Percentiles rank a stretch among this genome's conserved stretches.
Conservation (phyloP, 257 asterid species). For the Eucommia ulmoides region DNA sequence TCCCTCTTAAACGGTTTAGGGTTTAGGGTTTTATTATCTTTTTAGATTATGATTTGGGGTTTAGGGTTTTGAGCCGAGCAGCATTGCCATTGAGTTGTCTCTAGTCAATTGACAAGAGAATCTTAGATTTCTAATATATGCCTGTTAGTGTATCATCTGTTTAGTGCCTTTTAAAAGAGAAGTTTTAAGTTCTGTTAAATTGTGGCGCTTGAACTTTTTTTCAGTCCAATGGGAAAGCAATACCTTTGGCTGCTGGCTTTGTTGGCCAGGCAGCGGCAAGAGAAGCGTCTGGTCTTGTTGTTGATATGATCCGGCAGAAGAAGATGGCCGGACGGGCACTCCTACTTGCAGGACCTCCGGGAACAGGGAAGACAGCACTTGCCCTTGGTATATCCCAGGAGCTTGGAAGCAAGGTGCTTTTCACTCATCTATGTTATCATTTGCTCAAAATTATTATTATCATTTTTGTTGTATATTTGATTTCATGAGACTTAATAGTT, state of each 20-base stretch:
- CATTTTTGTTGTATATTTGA: neutral
- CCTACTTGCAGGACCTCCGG: slow-evolving; percentile 93
- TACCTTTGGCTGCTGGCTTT: slow-evolving; percentile 88
- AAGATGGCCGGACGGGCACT: slow-evolving; percentile 96
- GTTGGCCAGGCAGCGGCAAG: slow-evolving; percentile 93
- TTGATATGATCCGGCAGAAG: slow-evolving; percentile 93
- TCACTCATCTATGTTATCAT: neutral
- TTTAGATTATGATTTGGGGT: neutral
- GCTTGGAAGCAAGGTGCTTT: slow-evolving; percentile 86
- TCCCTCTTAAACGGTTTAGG: neutral
- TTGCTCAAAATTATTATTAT: neutral
- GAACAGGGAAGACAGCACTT: slow-evolving; percentile 96
- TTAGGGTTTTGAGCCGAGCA: neutral
- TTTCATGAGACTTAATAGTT: neutral
- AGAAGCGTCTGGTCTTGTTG: slow-evolving; percentile 89
- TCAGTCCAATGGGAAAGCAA: slow-evolving; percentile 67
- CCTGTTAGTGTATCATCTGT: neutral
- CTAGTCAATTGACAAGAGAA: too few relatives aligned
- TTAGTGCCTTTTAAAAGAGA: too few relatives aligned
- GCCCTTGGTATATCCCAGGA: slow-evolving; percentile 92
- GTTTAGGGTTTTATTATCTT: slow-evolving; percentile 6
- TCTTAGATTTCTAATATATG: too few relatives aligned
- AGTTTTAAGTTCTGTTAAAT: too few relatives aligned
- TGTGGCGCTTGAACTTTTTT: too few relatives aligned
- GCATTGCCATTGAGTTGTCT: too few relatives aligned